Percentiles rank a stretch among this genome's conserved stretches.
Evolutionary conservation across 164 flowering plant genomes (phyloP).

Genomic region (Dillenia suffruticosa): DNA sequence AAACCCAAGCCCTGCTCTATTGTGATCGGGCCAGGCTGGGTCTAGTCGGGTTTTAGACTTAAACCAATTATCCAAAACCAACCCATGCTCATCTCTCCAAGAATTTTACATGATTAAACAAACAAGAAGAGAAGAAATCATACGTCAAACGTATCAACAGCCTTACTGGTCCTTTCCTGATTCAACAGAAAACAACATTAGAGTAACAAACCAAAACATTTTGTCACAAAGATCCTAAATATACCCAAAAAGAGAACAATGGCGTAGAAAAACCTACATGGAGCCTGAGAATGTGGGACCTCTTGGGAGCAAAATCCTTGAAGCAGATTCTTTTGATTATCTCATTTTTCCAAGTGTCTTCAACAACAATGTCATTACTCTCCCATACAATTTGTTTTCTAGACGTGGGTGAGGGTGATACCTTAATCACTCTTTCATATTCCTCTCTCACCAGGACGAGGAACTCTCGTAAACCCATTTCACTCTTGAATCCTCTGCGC

Average conservation of each 20-base stretch:
- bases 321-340: slow-evolving; percentile 22
- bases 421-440: slow-evolving; percentile 9
- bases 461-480: slow-evolving; percentile 29
- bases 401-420: neutral
- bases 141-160: slow-evolving; percentile 46
- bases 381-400: slow-evolving; percentile 42
- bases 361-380: slow-evolving; percentile 22
- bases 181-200: slow-evolving; percentile 1
- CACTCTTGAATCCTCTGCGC: slow-evolving; percentile 11
- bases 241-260: neutral
- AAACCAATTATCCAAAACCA: neutral
- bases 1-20: too few relatives aligned
- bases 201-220: neutral
- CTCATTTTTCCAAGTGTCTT: slow-evolving; percentile 35
- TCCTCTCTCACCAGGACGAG: slow-evolving; percentile 21
- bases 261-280: slow-evolving; percentile 31
- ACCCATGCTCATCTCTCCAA: neutral
- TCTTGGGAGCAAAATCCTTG: slow-evolving; percentile 24
- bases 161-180: slow-evolving; percentile 51
- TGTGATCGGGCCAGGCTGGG: too few relatives aligned
- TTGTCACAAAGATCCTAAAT: neutral
- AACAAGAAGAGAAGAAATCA: neutral
- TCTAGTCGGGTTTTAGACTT: too few relatives aligned
- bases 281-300: slow-evolving; percentile 38
- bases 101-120: neutral